phyloP scores from a whole-genome alignment of 768 basidiomycete genomes.

The Serendipita vermifera region DNA sequence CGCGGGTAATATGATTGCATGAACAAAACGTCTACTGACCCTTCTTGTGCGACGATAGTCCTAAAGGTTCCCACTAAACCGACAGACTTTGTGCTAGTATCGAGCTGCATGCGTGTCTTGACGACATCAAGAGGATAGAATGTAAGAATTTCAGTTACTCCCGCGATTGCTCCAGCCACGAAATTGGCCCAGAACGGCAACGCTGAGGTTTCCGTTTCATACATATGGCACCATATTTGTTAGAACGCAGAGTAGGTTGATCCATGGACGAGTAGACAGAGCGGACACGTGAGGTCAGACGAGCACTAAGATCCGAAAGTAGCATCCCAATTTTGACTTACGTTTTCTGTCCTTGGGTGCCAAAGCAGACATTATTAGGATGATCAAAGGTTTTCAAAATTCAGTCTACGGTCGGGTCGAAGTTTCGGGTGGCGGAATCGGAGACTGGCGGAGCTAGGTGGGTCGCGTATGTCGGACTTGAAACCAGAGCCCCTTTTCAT shows the following conservation, averaged over 20 bases:
- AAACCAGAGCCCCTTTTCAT: too few species aligned
- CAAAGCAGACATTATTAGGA: background rate
- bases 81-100: slow-evolving; percentile 59
- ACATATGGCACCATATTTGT: background rate
- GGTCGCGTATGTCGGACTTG: too few species aligned
- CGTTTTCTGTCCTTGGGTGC: slow-evolving; percentile 1
- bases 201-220: slow-evolving; percentile 41
- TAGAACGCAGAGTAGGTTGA: background rate
- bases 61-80: slow-evolving; percentile 75
- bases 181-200: slow-evolving; percentile 84
- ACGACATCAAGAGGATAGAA: slow-evolving; percentile 91
- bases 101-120: slow-evolving; percentile 98
- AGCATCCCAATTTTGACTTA: background rate
- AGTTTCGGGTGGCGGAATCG: too few species aligned
- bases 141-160: slow-evolving; percentile 46
- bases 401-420: too few species aligned
- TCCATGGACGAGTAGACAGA: background rate
- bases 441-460: too few species aligned
- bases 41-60: slow-evolving; percentile 79
- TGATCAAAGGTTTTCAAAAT: too few species aligned
- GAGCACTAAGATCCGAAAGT: too few species aligned
- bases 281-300: background rate
- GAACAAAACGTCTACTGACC: slow-evolving; percentile 39
- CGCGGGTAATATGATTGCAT: too few species aligned
- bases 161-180: slow-evolving; percentile 90